Evolutionary conservation across 345 rosid genomes (phyloP).

Genomic region (Eucalyptus curtisii): DNA sequence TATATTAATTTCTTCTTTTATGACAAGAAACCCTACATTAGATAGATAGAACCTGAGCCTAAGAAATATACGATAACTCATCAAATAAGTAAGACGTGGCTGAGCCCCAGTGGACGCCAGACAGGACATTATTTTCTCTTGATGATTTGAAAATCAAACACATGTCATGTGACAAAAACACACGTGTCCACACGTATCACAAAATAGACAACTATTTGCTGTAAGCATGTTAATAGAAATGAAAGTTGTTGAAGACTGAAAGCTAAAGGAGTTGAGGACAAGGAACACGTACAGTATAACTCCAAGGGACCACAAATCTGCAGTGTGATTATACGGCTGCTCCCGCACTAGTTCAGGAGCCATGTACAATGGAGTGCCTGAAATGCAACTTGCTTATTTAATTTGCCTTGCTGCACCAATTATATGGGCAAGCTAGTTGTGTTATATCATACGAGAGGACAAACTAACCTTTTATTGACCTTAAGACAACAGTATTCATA

Average conservation of each 20-base stretch:
- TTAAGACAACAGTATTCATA: conserved; percentile 85
- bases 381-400: background rate
- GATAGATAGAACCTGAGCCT: background rate
- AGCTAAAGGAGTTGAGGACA: background rate
- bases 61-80: background rate
- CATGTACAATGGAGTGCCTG: conserved; percentile 98
- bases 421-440: background rate
- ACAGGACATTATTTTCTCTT: background rate
- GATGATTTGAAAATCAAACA: background rate
- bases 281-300: conserved; percentile 70
- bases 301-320: conserved; percentile 98
- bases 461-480: conserved; percentile 82
- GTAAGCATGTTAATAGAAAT: background rate
- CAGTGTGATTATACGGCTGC: conserved; percentile 98
- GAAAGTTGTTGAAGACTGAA: background rate
- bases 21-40: background rate
- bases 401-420: background rate
- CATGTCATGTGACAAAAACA: background rate
- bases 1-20: background rate
- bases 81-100: background rate
- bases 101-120: background rate
- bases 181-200: background rate
- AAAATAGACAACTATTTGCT: background rate
- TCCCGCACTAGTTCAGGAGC: conserved; percentile 96
- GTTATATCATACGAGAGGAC: background rate